These are phyloP conservation scores for Proliferodiscus dingleyae DNA, from an alignment of 2,329 filamentous ascomycete species.

Conservation along the genomic window DNA sequence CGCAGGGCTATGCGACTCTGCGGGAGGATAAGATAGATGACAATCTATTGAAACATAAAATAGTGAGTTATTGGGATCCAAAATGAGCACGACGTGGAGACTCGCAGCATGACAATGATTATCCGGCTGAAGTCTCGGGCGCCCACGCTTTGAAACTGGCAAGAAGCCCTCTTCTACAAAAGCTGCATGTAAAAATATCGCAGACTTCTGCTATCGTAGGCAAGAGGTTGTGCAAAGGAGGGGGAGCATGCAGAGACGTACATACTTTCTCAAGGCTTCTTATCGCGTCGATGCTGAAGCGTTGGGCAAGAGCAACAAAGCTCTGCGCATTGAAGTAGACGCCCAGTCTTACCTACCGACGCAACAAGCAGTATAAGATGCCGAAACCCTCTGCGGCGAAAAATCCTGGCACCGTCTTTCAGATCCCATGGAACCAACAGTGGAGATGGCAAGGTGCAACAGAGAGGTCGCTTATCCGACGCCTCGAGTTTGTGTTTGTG, in stretches of 20 bases:
- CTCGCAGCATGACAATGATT: neutral
- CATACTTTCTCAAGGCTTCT: neutral
- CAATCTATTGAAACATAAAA: slow-evolving; percentile 26
- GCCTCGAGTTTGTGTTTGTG: no score
- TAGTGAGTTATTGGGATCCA: slow-evolving; percentile 18
- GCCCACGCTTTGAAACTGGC: neutral
- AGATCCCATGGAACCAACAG: neutral
- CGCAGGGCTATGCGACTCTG: slow-evolving; percentile 19
- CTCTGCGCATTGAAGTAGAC: neutral
- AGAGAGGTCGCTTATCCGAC: no score
- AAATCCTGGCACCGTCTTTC: neutral
- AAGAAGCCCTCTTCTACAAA: neutral
- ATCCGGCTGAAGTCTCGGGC: slow-evolving; percentile 1
- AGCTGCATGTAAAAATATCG: slow-evolving; percentile 4
- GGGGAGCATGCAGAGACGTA: neutral
- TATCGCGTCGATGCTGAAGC: neutral
- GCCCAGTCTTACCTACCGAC: neutral
- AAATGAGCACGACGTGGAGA: neutral
- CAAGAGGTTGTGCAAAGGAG: neutral
- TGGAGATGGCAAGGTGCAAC: no score
- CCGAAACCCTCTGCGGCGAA: neutral
- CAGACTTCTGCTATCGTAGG: neutral
- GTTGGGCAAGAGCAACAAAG: neutral
- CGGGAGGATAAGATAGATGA: slow-evolving; percentile 12
- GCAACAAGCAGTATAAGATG: neutral